These are phyloP conservation scores for Hirsutella rhossiliensis DNA, from an alignment of 2,329 filamentous ascomycete genomes.

Conservation along the genomic window DNA sequence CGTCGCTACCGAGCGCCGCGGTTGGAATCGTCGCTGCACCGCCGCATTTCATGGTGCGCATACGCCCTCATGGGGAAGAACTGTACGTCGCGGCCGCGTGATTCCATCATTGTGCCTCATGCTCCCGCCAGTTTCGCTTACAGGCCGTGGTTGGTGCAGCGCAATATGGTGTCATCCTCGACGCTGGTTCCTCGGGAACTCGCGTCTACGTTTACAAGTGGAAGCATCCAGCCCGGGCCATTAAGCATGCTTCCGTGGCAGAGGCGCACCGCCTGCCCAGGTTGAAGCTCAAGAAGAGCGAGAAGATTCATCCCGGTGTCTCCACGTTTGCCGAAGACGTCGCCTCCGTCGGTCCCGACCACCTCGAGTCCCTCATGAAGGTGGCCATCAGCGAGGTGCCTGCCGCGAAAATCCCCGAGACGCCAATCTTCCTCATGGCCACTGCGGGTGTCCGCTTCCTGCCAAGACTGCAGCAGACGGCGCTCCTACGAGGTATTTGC, in stretches of 20 bases:
- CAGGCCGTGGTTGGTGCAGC: constrained; percentile 21
- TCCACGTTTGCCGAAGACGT: constrained; percentile 78
- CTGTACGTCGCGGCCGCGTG: background rate
- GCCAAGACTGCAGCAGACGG: constrained; percentile 56
- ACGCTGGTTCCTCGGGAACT: constrained; percentile 95
- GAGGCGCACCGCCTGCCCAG: constrained; percentile 57
- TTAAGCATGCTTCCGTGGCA: constrained; percentile 32
- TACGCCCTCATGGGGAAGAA: background rate
- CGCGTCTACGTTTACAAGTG: constrained; percentile 91
- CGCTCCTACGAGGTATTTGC: constrained; percentile 69
- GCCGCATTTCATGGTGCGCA: background rate
- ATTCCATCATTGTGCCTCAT: too few species aligned
- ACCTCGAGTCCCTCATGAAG: constrained; percentile 67
- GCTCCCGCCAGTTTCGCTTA: background rate
- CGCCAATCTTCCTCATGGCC: constrained; percentile 88
- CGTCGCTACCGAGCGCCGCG: background rate
- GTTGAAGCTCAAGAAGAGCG: constrained; percentile 74
- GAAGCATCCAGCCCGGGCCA: constrained; percentile 61
- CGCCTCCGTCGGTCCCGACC: constrained; percentile 64
- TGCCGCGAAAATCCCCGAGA: constrained; percentile 61
- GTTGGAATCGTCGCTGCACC: background rate
- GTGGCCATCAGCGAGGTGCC: constrained; percentile 76
- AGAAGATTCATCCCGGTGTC: constrained; percentile 88
- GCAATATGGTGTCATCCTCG: constrained; percentile 86
- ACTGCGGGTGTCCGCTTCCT: constrained; percentile 91